Evolutionary conservation across 768 basidiomycete species (phyloP), one percentile per base, ranked within the genome.

Genomic region (Termitomyces sp.): DNA sequence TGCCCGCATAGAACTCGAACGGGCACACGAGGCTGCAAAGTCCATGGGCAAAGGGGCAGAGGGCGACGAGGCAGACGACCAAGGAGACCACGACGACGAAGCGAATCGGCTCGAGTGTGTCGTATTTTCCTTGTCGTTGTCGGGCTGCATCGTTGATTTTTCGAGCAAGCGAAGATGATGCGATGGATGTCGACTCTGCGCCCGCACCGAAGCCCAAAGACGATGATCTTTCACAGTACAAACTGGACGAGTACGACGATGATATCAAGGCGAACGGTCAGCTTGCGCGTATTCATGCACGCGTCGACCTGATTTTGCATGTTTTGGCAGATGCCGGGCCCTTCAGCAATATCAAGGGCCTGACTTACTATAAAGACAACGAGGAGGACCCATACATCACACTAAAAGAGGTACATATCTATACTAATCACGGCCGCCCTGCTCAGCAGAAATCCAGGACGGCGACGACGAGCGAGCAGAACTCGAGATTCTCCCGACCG

Each of bases 301-400:
- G 19, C 12, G 59, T 37, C 38, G 46, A 51, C 54, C 55, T 59
- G n/a, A 53, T 43, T 56, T 52, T 46, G 57, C 60, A 40, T 37
- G 54, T 30, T 45, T 45, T 57, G 28, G 60, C 7, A 89, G 89
- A 74, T 44, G 67, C 73, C 59, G 89, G 94, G 40, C 89, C 90
- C 17, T 99, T 99, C 73, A 93, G 88, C 70, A 95, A 92, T 65
- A 93, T 98, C 71, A 96, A 97, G 67, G 96, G 95, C 17, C 74
- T 99, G 50, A 88, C 89, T 21, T 96, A 91, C 68, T 94, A 98
- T 70, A 83, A 85, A 51, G 85, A 94, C 64, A 94, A 94, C 65
- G 81, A 90, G 53, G 93, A 98, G 37, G 97, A 99, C 71, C 97
- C 97, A 0, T 98, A 95, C 66, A 90, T 99, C 63, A 98, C 96